phyloP scores from a whole-genome alignment of 169 alveolate species.

The Plasmodium relictum region DNA sequence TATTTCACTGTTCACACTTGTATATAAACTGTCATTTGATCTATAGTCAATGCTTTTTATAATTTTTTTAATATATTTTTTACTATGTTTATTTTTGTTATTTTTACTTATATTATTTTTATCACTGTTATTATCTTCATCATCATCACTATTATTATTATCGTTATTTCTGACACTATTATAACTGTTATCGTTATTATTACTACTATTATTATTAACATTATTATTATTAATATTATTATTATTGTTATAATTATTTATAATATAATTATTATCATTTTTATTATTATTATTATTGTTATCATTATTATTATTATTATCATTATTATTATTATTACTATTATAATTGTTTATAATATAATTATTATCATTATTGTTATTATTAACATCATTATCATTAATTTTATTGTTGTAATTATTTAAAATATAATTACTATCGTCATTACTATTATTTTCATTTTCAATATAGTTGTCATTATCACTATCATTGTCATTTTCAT shows the following conservation, averaged over 20 bases:
- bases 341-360: neutral
- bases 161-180: neutral
- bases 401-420: neutral
- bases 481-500: neutral
- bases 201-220: neutral
- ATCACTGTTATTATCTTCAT: neutral
- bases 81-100: neutral
- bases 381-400: neutral
- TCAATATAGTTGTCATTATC: neutral
- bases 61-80: neutral
- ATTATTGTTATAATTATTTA: neutral
- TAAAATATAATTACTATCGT: neutral
- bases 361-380: neutral
- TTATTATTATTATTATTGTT: neutral
- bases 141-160: neutral
- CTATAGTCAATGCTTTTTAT: neutral
- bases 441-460: neutral
- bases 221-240: neutral
- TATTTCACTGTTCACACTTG: constrained; percentile 12
- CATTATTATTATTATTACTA: neutral
- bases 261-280: neutral
- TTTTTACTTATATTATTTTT: neutral
- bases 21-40: constrained; percentile 3
- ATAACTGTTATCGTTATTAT: neutral
- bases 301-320: neutral